A percentile compares a stretch with the other conserved stretches of the same genome.
Evolutionary conservation across 2,329 filamentous ascomycete species (phyloP).

Genomic region (Cladosporium sp.): DNA sequence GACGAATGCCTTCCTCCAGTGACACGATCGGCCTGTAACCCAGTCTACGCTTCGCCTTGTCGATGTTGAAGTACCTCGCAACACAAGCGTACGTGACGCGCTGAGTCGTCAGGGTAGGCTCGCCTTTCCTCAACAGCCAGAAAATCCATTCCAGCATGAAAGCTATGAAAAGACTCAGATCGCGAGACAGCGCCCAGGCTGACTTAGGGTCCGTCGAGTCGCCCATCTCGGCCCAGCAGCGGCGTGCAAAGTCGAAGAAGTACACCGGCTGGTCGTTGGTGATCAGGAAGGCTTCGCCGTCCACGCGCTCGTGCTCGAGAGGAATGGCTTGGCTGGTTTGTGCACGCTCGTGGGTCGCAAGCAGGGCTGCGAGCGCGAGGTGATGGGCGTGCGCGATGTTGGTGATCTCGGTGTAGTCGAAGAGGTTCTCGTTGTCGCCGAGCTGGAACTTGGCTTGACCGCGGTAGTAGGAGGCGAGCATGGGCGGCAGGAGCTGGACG

Average conservation of each 20-base stretch:
- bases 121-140: slow-evolving; percentile 40
- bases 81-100: slow-evolving; percentile 64
- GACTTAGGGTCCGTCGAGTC: slow-evolving; percentile 29
- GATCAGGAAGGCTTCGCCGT: slow-evolving; percentile 50
- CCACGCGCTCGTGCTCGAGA: slow-evolving; percentile 44
- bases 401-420: slow-evolving; percentile 51
- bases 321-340: slow-evolving; percentile 32
- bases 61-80: slow-evolving; percentile 73
- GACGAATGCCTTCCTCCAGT: slow-evolving; percentile 58
- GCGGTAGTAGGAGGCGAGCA: slow-evolving; percentile 42
- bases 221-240: slow-evolving; percentile 44
- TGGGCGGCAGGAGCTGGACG: slow-evolving; percentile 42
- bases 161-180: slow-evolving; percentile 40
- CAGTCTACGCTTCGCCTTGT: slow-evolving; percentile 67
- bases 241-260: slow-evolving; percentile 49
- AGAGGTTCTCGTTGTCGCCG: slow-evolving; percentile 50
- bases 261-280: slow-evolving; percentile 48
- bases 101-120: slow-evolving; percentile 43
- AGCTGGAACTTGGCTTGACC: slow-evolving; percentile 50
- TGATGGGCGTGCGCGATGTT: slow-evolving; percentile 52
- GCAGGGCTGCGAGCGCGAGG: slow-evolving; percentile 47
- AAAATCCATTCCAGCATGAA: slow-evolving; percentile 43
- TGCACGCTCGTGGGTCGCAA: slow-evolving; percentile 39
- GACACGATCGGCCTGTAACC: slow-evolving; percentile 66
- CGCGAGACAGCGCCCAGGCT: slow-evolving; percentile 42